Evolutionary conservation across 257 asterid genomes (phyloP).

Genomic region (Linaria vulgaris): DNA sequence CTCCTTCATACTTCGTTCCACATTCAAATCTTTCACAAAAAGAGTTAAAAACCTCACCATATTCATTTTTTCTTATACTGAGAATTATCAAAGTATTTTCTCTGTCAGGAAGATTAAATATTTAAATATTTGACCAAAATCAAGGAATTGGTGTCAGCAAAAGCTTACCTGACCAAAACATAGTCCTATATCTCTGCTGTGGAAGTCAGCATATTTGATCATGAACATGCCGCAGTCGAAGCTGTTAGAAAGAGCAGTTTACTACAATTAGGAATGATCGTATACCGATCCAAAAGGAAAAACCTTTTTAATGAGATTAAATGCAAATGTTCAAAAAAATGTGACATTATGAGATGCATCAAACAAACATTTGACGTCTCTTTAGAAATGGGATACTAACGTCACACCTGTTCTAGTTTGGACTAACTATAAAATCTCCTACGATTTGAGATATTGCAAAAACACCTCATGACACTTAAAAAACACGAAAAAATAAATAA

Average conservation of each 20-base stretch:
- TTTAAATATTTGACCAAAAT: not conserved
- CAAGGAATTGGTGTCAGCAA: conserved; percentile 7
- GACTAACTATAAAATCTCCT: too few species aligned
- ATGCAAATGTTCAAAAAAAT: not conserved
- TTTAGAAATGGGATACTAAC: not conserved
- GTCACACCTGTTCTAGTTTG: too few species aligned
- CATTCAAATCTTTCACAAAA: not conserved
- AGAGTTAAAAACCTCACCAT: not conserved
- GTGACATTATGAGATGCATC: too few species aligned
- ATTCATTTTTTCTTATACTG: too few species aligned
- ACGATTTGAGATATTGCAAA: too few species aligned
- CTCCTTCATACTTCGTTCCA: not conserved
- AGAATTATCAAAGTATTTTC: not conserved
- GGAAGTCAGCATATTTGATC: conserved; percentile 71
- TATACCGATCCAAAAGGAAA: not conserved
- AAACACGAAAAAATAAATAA: too few species aligned
- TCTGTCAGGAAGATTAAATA: not conserved
- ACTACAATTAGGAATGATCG: not conserved
- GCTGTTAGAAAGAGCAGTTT: conserved; percentile 38
- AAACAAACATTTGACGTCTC: not conserved
- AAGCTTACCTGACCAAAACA: conserved; percentile 59
- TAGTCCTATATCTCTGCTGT: conserved; percentile 60
- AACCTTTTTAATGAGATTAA: not conserved
- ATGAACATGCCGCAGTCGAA: conserved; percentile 80
- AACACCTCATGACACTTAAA: too few species aligned